Evolutionary conservation across 2,329 filamentous ascomycete genomes (phyloP).

Genomic region (Pseudogymnoascus sp.): DNA sequence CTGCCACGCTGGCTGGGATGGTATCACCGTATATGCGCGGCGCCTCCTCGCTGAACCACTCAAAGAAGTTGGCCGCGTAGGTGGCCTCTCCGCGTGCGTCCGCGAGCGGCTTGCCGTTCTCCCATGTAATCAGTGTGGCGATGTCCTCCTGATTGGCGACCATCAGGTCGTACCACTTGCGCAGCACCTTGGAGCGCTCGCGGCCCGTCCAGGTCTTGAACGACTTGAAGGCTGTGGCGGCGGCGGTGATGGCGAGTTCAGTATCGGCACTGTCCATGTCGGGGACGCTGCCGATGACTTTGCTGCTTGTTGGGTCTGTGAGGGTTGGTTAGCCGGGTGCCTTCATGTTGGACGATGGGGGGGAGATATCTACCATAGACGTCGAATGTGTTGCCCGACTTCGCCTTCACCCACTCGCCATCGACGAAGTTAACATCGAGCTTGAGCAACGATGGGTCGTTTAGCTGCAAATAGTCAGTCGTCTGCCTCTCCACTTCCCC

Average conservation of each 20-base stretch:
- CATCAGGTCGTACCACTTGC: conserved; percentile 76
- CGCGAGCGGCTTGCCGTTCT: conserved; percentile 78
- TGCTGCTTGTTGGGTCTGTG: conserved; percentile 72
- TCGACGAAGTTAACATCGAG: conserved; percentile 76
- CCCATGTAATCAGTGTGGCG: conserved; percentile 76
- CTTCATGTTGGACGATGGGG: not conserved
- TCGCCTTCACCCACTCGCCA: conserved; percentile 80
- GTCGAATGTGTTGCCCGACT: conserved; percentile 86
- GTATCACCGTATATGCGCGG: conserved; percentile 66
- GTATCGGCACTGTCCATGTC: conserved; percentile 77
- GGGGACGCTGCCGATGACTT: conserved; percentile 72
- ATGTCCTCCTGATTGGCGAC: conserved; percentile 72
- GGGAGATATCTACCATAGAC: conserved; percentile 52
- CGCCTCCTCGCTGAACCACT: conserved; percentile 77
- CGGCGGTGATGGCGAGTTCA: conserved; percentile 74
- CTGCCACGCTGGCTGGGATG: conserved; percentile 60
- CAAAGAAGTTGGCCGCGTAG: conserved; percentile 68
- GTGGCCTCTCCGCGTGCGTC: conserved; percentile 65
- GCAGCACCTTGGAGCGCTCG: conserved; percentile 63
- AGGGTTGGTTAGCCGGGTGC: not conserved
- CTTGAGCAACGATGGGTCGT: conserved; percentile 76
- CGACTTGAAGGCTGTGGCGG: conserved; percentile 61
- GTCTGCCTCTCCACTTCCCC: not conserved
- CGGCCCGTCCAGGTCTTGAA: conserved; percentile 67
- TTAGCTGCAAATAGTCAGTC: conserved; percentile 44